Conservation (phyloP, 1,284 basidiomycete genomes). For the Cryptococcus depauperatus region DNA sequence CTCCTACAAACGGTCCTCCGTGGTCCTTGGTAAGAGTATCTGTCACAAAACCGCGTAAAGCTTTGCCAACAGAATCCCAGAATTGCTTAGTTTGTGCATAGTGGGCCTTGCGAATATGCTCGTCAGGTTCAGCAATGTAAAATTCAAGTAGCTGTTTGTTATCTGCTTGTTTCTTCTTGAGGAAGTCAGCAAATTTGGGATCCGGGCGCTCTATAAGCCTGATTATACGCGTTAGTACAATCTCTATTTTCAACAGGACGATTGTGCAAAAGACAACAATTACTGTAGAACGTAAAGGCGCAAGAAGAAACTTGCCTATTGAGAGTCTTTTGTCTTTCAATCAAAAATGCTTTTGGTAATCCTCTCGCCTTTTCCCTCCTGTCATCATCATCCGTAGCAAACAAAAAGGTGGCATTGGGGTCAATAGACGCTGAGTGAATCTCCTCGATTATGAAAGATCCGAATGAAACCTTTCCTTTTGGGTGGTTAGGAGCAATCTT, state of each 20-base stretch:
- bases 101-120: slow-evolving; percentile 20
- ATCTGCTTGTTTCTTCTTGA: slow-evolving; percentile 49
- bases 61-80: slow-evolving; percentile 35
- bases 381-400: slow-evolving; percentile 52
- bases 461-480: slow-evolving; percentile 26
- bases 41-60: slow-evolving; percentile 33
- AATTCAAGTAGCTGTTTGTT: slow-evolving; percentile 49
- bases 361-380: slow-evolving; percentile 47
- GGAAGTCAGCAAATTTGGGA: slow-evolving; percentile 51
- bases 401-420: slow-evolving; percentile 51
- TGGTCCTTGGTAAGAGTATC: slow-evolving; percentile 31
- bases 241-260: slow-evolving; percentile 9
- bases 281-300: no score
- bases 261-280: neutral
- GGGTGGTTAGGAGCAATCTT: slow-evolving; percentile 47
- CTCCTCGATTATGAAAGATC: slow-evolving; percentile 35
- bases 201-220: slow-evolving; percentile 47
- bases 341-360: slow-evolving; percentile 47
- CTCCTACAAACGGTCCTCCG: slow-evolving; percentile 29
- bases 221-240: slow-evolving; percentile 15
- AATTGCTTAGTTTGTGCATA: slow-evolving; percentile 28
- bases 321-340: slow-evolving; percentile 47
- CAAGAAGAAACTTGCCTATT: slow-evolving; percentile 26
- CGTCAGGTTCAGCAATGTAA: slow-evolving; percentile 26
- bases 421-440: slow-evolving; percentile 55